Evolutionary conservation across 169 alveolate species (phyloP).

Genomic region (Babesia ovata): DNA sequence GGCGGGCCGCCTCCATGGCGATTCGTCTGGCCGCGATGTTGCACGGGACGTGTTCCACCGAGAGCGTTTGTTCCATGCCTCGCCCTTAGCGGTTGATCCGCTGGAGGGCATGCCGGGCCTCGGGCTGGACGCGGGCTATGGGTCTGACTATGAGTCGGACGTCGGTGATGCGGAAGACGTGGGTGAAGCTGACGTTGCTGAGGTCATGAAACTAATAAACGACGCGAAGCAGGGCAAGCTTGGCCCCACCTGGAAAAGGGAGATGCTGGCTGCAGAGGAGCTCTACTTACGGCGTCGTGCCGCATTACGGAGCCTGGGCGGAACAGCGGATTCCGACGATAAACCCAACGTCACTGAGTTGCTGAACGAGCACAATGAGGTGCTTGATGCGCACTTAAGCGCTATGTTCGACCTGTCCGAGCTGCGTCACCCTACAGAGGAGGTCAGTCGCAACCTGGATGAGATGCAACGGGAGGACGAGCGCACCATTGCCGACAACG

Average conservation of each 20-base stretch:
- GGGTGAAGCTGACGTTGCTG: conserved; percentile 43
- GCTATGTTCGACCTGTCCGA: conserved; percentile 51
- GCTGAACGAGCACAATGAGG: conserved; percentile 30
- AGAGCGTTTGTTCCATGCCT: too few relatives aligned
- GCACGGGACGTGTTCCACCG: too few relatives aligned
- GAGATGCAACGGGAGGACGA: conserved; percentile 1
- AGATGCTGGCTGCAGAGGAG: conserved; percentile 9
- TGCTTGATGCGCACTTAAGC: conserved; percentile 23
- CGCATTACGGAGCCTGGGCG: conserved; percentile 1
- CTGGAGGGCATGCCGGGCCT: conserved; percentile 21
- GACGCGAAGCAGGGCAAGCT: conserved; percentile 45
- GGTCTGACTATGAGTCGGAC: neutral
- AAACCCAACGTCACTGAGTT: conserved; percentile 36
- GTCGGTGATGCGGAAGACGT: neutral
- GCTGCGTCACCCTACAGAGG: conserved; percentile 35
- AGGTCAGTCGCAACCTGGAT: conserved; percentile 6
- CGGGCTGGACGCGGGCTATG: neutral
- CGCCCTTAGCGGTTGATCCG: conserved; percentile 4
- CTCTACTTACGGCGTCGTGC: neutral
- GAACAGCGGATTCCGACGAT: conserved; percentile 5
- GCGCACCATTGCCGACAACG: neutral
- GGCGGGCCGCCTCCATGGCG: too few relatives aligned
- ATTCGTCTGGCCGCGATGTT: too few relatives aligned
- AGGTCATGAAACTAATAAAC: conserved; percentile 5
- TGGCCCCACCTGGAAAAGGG: conserved; percentile 27